Conservation (phyloP, 2,329 filamentous ascomycete species). For the Leptographium wingfieldii region DNA sequence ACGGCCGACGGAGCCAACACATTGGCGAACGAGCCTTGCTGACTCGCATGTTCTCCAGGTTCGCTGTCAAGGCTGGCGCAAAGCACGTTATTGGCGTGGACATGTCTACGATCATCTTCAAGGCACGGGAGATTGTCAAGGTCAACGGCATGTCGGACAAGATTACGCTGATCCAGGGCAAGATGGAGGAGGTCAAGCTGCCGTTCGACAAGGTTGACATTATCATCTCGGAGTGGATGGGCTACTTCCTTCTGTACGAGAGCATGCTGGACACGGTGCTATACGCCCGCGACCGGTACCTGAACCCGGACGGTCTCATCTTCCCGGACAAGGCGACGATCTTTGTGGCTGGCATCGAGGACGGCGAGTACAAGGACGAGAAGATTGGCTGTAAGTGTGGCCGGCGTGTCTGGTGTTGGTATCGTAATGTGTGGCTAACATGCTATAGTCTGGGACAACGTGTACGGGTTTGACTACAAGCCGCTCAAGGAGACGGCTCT, state of each 20-base stretch:
- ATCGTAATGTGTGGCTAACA: background rate
- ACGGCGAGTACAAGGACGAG: slow-evolving; percentile 99
- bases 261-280: slow-evolving; percentile 97
- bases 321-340: slow-evolving; percentile 99
- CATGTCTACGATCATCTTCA: slow-evolving; percentile 99
- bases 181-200: slow-evolving; percentile 97
- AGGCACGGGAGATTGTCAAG: slow-evolving; percentile 89
- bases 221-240: slow-evolving; percentile 99
- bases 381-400: slow-evolving; percentile 85
- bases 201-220: slow-evolving; percentile 96
- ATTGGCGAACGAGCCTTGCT: background rate
- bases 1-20: background rate
- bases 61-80: slow-evolving; percentile 87
- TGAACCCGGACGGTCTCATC: slow-evolving; percentile 76
- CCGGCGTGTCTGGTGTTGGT: background rate
- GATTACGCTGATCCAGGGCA: slow-evolving; percentile 95
- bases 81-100: slow-evolving; percentile 99
- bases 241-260: slow-evolving; percentile 97
- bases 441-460: slow-evolving; percentile 89
- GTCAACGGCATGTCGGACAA: slow-evolving; percentile 86
- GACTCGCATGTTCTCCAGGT: slow-evolving; percentile 43
- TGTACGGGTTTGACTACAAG: slow-evolving; percentile 94
- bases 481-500: slow-evolving; percentile 89
- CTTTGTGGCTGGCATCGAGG: slow-evolving; percentile 92
- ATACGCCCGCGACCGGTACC: slow-evolving; percentile 88